A percentile compares a stretch with the other conserved stretches of the same genome.
These are phyloP conservation scores for Aspergillus candidus DNA, from an alignment of 2,329 filamentous ascomycete genomes.

Conservation along the genomic window DNA sequence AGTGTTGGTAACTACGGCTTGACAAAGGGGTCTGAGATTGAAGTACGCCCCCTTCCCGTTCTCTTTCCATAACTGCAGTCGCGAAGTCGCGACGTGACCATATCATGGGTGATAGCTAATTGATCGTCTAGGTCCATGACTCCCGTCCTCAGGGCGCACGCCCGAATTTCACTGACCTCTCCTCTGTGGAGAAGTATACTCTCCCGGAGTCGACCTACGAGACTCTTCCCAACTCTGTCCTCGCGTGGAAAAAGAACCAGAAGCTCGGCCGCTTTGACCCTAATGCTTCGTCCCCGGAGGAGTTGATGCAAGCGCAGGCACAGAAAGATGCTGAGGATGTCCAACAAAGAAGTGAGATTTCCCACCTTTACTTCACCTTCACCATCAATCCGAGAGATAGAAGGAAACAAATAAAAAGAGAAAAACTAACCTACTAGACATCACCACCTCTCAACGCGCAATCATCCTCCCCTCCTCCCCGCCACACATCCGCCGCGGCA, in stretches of 20 bases:
- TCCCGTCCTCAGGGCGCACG: conserved; percentile 68
- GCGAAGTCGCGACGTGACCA: too few relatives aligned
- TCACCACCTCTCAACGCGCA: conserved; percentile 39
- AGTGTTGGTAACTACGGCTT: conserved; percentile 50
- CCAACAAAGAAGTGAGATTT: conserved; percentile 54
- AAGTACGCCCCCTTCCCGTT: conserved; percentile 25
- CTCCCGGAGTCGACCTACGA: conserved; percentile 85
- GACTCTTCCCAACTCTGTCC: conserved; percentile 75
- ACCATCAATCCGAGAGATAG: background rate
- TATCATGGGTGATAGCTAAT: conserved; percentile 1
- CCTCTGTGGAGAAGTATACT: conserved; percentile 79
- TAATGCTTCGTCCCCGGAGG: conserved; percentile 65
- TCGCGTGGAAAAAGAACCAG: conserved; percentile 92
- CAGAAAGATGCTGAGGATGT: conserved; percentile 57
- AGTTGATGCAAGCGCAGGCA: conserved; percentile 63
- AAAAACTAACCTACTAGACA: conserved; percentile 25
- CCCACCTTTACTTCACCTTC: background rate
- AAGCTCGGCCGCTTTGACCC: conserved; percentile 96
- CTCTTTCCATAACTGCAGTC: conserved; percentile 1
- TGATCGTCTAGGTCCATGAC: conserved; percentile 61
- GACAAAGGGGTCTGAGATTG: conserved; percentile 38
- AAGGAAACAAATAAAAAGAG: background rate
- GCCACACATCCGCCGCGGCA: conserved; percentile 40
- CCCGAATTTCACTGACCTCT: conserved; percentile 74
- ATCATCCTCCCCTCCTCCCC: conserved; percentile 39